These are phyloP conservation scores for Russula earlei DNA, from an alignment of 768 basidiomycete species.

Conservation along the genomic window DNA sequence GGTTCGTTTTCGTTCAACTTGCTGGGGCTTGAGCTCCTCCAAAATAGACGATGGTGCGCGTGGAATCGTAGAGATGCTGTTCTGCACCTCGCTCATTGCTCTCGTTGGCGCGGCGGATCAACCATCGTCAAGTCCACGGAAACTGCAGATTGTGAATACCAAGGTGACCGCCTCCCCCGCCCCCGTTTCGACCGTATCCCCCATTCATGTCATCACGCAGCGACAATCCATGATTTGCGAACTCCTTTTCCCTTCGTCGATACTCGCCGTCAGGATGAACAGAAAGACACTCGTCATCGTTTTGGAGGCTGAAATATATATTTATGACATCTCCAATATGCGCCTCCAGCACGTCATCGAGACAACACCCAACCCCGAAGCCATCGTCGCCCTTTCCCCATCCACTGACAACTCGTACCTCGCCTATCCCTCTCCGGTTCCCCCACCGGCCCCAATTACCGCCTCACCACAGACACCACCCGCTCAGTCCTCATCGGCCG, in stretches of 20 bases:
- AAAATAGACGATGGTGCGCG: conserved; percentile 81
- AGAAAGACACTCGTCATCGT: conserved; percentile 94
- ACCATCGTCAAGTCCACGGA: conserved; percentile 80
- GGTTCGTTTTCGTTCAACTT: background rate
- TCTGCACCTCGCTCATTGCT: conserved; percentile 96
- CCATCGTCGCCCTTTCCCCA: conserved; percentile 90
- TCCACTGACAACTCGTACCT: conserved; percentile 90
- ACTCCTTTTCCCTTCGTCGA: conserved; percentile 91
- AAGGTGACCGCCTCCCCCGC: conserved; percentile 52
- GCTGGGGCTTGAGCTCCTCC: background rate
- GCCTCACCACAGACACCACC: conserved; percentile 34
- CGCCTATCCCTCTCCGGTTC: conserved; percentile 92
- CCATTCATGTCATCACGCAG: background rate
- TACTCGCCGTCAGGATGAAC: conserved; percentile 96
- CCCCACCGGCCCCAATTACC: conserved; percentile 56
- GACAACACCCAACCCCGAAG: conserved; percentile 91
- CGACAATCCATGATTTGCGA: conserved; percentile 99
- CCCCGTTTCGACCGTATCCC: no score
- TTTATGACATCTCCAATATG: conserved; percentile 99
- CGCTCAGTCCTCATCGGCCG: conserved; percentile 24
- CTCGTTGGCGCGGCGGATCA: conserved; percentile 94
- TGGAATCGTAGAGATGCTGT: conserved; percentile 98
- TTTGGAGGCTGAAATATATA: conserved; percentile 95
- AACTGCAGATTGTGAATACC: conserved; percentile 96
- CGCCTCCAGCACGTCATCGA: conserved; percentile 94